phyloP scores from a whole-genome alignment of 2,329 filamentous ascomycete genomes.

The Hysterium pulicare region DNA sequence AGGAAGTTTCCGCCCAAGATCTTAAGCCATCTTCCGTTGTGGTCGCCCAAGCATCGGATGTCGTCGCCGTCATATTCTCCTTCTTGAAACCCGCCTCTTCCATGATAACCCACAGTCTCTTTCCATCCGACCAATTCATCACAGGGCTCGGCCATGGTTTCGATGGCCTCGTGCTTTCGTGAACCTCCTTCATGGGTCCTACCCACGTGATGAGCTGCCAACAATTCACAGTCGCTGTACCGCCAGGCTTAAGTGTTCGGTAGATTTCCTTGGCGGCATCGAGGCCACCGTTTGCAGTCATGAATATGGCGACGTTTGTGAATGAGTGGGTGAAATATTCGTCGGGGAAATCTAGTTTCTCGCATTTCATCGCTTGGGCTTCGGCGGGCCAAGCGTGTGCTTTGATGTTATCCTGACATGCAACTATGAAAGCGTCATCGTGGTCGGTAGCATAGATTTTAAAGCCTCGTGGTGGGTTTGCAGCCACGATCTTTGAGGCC shows the following conservation, averaged over 20 bases:
- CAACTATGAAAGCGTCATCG: conserved; percentile 24
- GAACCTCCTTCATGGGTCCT: conserved; percentile 16
- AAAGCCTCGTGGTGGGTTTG: conserved; percentile 7
- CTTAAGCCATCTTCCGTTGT: conserved; percentile 13
- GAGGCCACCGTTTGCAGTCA: conserved; percentile 26
- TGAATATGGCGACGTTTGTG: conserved; percentile 41
- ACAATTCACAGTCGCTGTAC: conserved; percentile 38
- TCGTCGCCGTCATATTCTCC: conserved; percentile 19
- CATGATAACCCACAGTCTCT: conserved; percentile 25
- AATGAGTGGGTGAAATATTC: conserved; percentile 37
- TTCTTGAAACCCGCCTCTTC: conserved; percentile 23
- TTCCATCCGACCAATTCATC: conserved; percentile 25
- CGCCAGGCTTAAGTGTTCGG: conserved; percentile 38
- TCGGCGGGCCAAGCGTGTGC: conserved; percentile 22
- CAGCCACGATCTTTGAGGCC: conserved; percentile 19
- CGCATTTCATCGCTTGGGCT: conserved; percentile 12
- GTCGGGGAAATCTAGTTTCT: conserved; percentile 21
- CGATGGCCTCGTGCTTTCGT: conserved; percentile 16
- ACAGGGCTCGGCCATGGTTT: conserved; percentile 16
- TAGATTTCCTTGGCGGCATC: conserved; percentile 36
- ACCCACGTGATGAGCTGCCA: conserved; percentile 29
- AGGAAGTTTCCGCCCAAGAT: conserved; percentile 24
- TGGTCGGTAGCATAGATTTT: conserved; percentile 31
- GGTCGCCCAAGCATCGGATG: conserved; percentile 22
- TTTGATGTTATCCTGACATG: conserved; percentile 9